Evolutionary conservation across 371 early-diverging fungal species (phyloP), one percentile per base, ranked within the genome.

Genomic region (Mucor ambiguus): DNA sequence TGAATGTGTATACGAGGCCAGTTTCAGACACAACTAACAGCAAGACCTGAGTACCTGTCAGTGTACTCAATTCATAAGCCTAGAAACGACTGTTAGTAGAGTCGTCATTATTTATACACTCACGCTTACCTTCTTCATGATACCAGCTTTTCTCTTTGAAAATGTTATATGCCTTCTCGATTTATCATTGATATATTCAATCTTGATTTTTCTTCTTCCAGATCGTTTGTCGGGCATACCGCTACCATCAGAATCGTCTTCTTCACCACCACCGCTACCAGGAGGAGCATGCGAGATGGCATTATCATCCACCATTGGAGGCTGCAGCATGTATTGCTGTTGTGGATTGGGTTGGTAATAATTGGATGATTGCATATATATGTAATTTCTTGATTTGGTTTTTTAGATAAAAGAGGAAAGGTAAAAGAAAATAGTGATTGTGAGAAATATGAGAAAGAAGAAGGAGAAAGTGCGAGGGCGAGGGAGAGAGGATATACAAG

Each of bases 11-110:
- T 12, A 99, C 98, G 67, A 96, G 91, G 29, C 98, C 97, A 43
- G 95, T 96, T 76, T 96, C 98, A 14, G 96, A 94, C 22, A 97
- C 97, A 8, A 98, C 92, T 38, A 99, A 76, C 48, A 98, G 80
- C 65, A 98, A 85, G 44, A 98, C 93, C 75, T 99, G 95, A 4
- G 98, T 96, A 57, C 98, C 97, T n/a, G 99, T 98, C 67, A 99
- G 78, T 4, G 96, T 93, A 73, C 90, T 90, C 16, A 99, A 85
- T 78, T 98, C 99, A 71, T 92, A 96, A 6, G 98, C 98, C 89
- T 93, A 70, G 44, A 7, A 35, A 7, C 18, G 12, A 5, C 18
- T 59, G n/a, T 60, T 30, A 49, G 38, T 29, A 58, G 41, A 11
- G 10, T 2, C 18, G 30, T 24, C 30, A 10, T 26, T 14, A 41